Base-by-base conservation (phyloP, 345 rosid species). In the Gynandropsis gynandra region DNA sequence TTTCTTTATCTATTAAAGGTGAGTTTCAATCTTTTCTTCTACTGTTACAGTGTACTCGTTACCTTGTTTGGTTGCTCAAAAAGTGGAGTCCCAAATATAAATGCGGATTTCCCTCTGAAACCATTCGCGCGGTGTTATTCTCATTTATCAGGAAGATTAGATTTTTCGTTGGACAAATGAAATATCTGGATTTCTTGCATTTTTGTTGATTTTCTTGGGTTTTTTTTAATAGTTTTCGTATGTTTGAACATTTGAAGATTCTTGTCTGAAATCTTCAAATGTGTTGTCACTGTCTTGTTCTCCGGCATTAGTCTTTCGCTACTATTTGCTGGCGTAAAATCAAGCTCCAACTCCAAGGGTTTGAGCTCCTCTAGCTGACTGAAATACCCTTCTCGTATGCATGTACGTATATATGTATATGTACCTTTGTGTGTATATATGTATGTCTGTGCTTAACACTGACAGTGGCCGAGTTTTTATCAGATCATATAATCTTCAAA, bases 401-500 rank as follows among this genome's bases (percentile, higher is more conserved):
- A 10, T 37, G 3, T 3, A 37, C 9, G 3, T 10, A 10, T 37
- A 10, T 37, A 8, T 10, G 8, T 4, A 37, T 8, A 10, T 37
- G 41, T 10, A 37, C n/a, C n/a, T n/a, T n/a, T n/a, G n/a, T n/a
- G n/a, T n/a, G n/a, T n/a, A n/a, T n/a, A n/a, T n/a, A 37, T 24
- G 29, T 24, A 24, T 24, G 4, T 2, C 2, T 24, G 29, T 24
- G 5, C 29, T 24, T 37, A 2, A 37, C 15, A 37, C 41, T 37
- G 41, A 37, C 15, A 10, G n/a, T 13, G n/a, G 15, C 15, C 41
- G 3, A 10, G 3, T 37, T 50, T 52, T 61, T 47, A 32, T 55
- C 75, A 76, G 70, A 65, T 54, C 13, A 29, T 55, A 56, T 31
- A 56, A 17, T 21, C 53, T 46, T 65, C 17, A 20, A 52, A 49